Evolutionary conservation across 2,329 filamentous ascomycete species (phyloP).

Genomic region (Penicillium decumbens): DNA sequence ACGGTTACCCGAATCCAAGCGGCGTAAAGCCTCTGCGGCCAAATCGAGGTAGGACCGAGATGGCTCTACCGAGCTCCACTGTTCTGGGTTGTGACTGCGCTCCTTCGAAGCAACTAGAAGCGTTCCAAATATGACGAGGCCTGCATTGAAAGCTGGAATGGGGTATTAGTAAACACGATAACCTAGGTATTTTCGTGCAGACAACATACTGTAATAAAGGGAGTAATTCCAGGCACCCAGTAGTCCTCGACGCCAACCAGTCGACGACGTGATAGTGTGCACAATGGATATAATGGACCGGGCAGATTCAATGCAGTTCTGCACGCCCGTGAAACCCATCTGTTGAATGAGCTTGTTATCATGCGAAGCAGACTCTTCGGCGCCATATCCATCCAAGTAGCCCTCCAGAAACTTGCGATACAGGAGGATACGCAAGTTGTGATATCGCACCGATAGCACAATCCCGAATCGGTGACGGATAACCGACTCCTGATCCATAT

Average conservation of each 20-base stretch:
- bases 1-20: conserved; percentile 28
- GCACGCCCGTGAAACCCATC: conserved; percentile 30
- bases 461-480: conserved; percentile 32
- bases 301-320: conserved; percentile 32
- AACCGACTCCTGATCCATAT: conserved; percentile 8
- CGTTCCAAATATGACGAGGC: conserved; percentile 32
- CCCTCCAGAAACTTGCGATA: conserved; percentile 41
- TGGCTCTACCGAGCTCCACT: conserved; percentile 6
- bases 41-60: conserved; percentile 16
- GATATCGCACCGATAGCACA: conserved; percentile 43
- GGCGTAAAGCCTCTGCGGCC: conserved; percentile 22
- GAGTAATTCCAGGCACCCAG: conserved; percentile 33
- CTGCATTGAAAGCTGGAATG: conserved; percentile 30
- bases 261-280: conserved; percentile 17
- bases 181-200: neutral
- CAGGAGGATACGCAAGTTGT: conserved; percentile 41
- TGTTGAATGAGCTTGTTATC: conserved; percentile 27
- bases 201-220: conserved; percentile 31
- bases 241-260: conserved; percentile 20
- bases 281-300: conserved; percentile 28
- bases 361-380: conserved; percentile 6
- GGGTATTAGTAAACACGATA: neutral
- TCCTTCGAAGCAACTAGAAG: conserved; percentile 19
- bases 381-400: conserved; percentile 28
- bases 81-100: conserved; percentile 5